Evolutionary conservation across 2,329 filamentous ascomycete genomes (phyloP), one percentile per base, ranked within the genome.

Genomic region (Aspergillus pseudoviridinutans): DNA sequence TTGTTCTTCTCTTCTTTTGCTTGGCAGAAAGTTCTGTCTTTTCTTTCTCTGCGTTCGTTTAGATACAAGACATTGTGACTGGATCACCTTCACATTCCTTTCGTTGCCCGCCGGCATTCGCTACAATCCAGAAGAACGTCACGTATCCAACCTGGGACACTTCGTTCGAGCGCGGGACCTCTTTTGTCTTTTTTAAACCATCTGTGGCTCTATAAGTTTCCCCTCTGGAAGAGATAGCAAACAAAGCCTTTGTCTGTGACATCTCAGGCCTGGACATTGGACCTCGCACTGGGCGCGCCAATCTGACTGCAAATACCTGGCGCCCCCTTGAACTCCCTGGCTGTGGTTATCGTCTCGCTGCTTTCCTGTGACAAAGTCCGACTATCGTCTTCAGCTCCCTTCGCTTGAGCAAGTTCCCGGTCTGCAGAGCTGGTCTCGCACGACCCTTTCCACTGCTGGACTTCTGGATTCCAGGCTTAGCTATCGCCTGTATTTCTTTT

Each of bases 371-470:
- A 17, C 32, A 38, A 4, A 38, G 14, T 17, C 32, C 32, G 32
- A 38, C 14, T 7, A n/a, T 38, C 14, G 32, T 38, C 51, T 29
- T 46, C 55, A 50, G 50, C 51, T 6, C 20, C 52, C 29, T 57
- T 54, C 29, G 50, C 54, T 51, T 20, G 42, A 58, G 59, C 29
- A 46, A 29, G 27, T 52, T 35, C 47, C 29, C 32, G 41, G 29
- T 54, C 41, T 32, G 32, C 50, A 58, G 69, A 72, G 71, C 71
- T 65, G 70, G 71, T 63, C 71, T 72, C 70, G 61, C 62, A 50
- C 61, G 28, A 38, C 56, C 56, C 56, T 60, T 54, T 25, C 49
- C 42, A 52, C n/a, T 49, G 41, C 47, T 46, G 25, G 27, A 24
- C 44, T 25, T 47, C 24, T 46, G 42, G 44, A 47, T 24, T 44